Conservation (phyloP, 805 yeast genomes). For the Metschnikowia colocasiae region DNA sequence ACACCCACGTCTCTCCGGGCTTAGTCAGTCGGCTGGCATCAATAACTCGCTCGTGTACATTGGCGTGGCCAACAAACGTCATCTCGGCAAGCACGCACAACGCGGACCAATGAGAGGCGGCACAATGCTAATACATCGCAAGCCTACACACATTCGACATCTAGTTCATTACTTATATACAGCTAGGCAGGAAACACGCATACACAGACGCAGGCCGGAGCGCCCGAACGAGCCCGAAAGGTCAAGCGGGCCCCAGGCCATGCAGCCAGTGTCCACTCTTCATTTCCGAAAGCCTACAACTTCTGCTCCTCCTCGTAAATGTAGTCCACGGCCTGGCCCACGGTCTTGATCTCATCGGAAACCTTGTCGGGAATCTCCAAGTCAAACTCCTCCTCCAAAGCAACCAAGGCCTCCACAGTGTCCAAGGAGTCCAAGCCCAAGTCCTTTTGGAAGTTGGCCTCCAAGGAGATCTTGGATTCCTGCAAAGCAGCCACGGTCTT, state of each 20-base stretch:
- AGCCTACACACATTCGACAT: neutral
- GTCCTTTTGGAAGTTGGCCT: constrained; percentile 61
- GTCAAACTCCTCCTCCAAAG: constrained; percentile 76
- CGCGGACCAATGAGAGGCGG: neutral
- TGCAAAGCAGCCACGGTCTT: constrained; percentile 48
- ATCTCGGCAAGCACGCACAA: no score
- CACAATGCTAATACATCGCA: neutral
- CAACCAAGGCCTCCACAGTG: constrained; percentile 92
- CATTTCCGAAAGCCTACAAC: constrained; percentile 20
- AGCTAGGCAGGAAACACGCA: neutral
- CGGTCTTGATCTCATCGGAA: constrained; percentile 90
- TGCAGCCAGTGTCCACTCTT: no score
- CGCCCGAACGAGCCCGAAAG: no score
- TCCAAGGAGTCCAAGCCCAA: constrained; percentile 91
- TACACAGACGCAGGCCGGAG: neutral
- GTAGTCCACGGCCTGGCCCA: constrained; percentile 89
- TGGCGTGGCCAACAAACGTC: no score
- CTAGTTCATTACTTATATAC: constrained; percentile 3
- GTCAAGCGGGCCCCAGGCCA: no score
- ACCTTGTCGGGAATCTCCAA: constrained; percentile 84
- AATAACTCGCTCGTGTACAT: no score
- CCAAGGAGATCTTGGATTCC: constrained; percentile 40
- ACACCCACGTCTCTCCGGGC: no score
- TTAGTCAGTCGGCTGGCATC: no score
- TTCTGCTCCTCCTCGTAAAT: constrained; percentile 61